Evolutionary conservation across 805 yeast species (phyloP).

Genomic region (Blastobotrys muscicola): DNA sequence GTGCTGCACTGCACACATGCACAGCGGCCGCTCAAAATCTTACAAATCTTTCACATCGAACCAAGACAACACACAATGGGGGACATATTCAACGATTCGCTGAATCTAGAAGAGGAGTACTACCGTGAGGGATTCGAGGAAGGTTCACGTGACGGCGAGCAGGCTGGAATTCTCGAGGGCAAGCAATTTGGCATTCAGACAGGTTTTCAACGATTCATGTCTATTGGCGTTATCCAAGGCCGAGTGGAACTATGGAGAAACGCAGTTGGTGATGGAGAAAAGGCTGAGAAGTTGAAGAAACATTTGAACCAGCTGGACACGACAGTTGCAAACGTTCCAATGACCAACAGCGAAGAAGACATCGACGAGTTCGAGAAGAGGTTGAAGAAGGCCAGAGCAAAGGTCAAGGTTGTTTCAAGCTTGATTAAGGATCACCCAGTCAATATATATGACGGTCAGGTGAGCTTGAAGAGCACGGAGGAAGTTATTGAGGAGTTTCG

Average conservation of each 20-base stretch:
- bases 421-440: constrained; percentile 22
- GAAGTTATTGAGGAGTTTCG: constrained; percentile 26
- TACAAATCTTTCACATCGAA: background rate
- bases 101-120: constrained; percentile 51
- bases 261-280: background rate
- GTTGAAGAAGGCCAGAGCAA: constrained; percentile 49
- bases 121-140: constrained; percentile 64
- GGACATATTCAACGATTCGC: constrained; percentile 38
- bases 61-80: background rate
- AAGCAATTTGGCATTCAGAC: constrained; percentile 62
- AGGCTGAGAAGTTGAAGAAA: constrained; percentile 3
- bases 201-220: constrained; percentile 34
- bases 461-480: constrained; percentile 25
- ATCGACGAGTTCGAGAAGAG: constrained; percentile 47
- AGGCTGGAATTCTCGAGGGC: constrained; percentile 62
- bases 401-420: constrained; percentile 43
- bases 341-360: constrained; percentile 42
- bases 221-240: constrained; percentile 61
- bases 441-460: constrained; percentile 29
- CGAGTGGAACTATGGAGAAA: constrained; percentile 31
- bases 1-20: no score
- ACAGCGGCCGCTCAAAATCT: background rate
- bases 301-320: constrained; percentile 12
- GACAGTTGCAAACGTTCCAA: constrained; percentile 28
- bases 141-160: constrained; percentile 54